Evolutionary conservation across 352 stramenopile species (phyloP), one percentile per base, ranked within the genome.

Genomic region (Globisporangium cylindrosporum): DNA sequence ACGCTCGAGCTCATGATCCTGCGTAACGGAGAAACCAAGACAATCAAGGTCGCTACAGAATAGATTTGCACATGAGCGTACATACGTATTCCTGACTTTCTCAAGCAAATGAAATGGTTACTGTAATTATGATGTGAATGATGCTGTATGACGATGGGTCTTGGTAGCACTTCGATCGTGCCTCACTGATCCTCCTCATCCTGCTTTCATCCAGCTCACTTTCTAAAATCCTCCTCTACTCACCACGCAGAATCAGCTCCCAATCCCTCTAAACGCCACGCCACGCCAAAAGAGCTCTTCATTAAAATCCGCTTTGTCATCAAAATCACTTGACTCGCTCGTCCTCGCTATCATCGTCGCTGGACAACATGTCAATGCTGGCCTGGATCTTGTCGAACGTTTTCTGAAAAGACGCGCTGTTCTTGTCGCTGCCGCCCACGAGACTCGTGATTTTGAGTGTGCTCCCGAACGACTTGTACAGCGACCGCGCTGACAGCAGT

Each of bases 311-410:
- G 5, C 6, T 22, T 14, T 12, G 12, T 4, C 43, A 24, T 1
- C 43, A 24, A 24, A 20, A 9, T 10, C 29, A 32, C 43, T 63
- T 36, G 4, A 12, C 51, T 20, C 15, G n/a, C 43, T 51, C 62
- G 58, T 64, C 73, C 7, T 76, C 72, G 22, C 71, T 75, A 25
- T 81, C 75, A 32, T 86, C 80, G 51, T 80, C 78, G 24, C 81
- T 90, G 54, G 76, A 80, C 29, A 88, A 66, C 72, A 86, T 73
- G 65, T 90, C 71, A 58, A 91, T 78, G 55, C 75, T 79, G 49
- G 82, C 74, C 62, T 91, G 82, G 54, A 91, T 84, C 62, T 90
- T 71, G 34, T 75, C 78, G 24, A 91, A 84, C 20, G 74, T 84
- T 32, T 77, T 81, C 68, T 86, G 80, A 51, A 90, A 85, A 29